Conservation (phyloP, 768 basidiomycete species). For the Leccinum disarticulatum region DNA sequence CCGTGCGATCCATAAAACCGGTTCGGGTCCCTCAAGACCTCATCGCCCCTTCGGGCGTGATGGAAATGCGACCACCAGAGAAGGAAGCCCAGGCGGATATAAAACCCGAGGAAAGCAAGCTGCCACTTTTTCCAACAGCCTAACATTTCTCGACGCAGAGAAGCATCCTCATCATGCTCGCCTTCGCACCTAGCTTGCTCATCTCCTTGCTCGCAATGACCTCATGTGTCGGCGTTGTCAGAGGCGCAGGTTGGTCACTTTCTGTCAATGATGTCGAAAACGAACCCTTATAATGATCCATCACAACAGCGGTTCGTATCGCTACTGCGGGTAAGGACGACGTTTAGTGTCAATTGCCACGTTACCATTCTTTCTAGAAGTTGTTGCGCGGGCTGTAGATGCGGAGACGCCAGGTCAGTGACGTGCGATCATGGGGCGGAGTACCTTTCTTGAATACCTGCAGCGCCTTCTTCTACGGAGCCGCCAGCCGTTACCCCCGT, state of each 20-base stretch:
- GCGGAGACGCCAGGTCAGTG: conserved; percentile 9
- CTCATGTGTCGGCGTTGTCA: conserved; percentile 8
- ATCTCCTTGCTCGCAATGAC: conserved; percentile 13
- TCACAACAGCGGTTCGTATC: conserved; percentile 1
- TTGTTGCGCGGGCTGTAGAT: background rate
- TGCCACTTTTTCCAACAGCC: background rate
- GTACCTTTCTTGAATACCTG: background rate
- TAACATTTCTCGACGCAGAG: background rate
- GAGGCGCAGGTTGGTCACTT: conserved; percentile 9
- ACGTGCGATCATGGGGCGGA: background rate
- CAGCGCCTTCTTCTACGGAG: background rate
- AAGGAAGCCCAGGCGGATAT: conserved; percentile 4
- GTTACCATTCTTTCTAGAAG: background rate
- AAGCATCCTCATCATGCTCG: conserved; percentile 9
- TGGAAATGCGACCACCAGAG: background rate
- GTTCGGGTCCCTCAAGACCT: background rate
- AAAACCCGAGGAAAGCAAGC: conserved; percentile 7
- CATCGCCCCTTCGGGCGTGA: background rate
- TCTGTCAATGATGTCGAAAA: background rate
- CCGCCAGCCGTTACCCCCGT: background rate
- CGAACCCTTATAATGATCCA: background rate
- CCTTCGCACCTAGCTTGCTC: conserved; percentile 9
- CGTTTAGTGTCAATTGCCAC: background rate
- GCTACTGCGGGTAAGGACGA: conserved; percentile 2
- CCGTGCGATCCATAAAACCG: background rate